phyloP scores from a whole-genome alignment of 257 asterid genomes.

The Fraxinus americana region DNA sequence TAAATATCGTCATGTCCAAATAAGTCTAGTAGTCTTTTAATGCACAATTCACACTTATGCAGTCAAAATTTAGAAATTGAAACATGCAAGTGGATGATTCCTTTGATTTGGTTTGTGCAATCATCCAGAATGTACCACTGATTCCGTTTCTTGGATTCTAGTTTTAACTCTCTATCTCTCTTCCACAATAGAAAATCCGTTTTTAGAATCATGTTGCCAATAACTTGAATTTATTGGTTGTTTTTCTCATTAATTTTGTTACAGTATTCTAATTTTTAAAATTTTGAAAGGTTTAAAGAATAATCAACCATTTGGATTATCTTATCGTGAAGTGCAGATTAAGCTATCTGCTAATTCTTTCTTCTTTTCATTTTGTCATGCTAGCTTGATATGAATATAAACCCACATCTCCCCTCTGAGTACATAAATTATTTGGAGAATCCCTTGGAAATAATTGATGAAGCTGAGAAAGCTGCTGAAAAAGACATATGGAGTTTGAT shows the following conservation, averaged over 20 bases:
- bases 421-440: conserved; percentile 89
- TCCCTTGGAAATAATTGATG: conserved; percentile 75
- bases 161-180: conserved; percentile 5
- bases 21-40: background rate
- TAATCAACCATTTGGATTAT: background rate
- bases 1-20: background rate
- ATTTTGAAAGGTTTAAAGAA: background rate
- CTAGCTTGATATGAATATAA: conserved; percentile 81
- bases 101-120: conserved; percentile 10
- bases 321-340: background rate
- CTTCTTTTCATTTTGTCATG: conserved; percentile 3
- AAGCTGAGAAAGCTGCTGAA: conserved; percentile 89
- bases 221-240: background rate
- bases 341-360: background rate
- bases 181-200: background rate
- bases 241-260: background rate
- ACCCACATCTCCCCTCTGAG: conserved; percentile 91
- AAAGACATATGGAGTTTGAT: conserved; percentile 80
- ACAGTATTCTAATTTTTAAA: background rate
- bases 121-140: background rate
- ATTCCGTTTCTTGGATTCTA: conserved; percentile 11
- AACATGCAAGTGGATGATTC: background rate
- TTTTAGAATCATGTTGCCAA: conserved; percentile 2
- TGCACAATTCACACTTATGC: background rate
- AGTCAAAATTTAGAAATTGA: background rate